Conservation (phyloP, 192 early-diverging fungal species). For the Funneliformis mosseae region DNA sequence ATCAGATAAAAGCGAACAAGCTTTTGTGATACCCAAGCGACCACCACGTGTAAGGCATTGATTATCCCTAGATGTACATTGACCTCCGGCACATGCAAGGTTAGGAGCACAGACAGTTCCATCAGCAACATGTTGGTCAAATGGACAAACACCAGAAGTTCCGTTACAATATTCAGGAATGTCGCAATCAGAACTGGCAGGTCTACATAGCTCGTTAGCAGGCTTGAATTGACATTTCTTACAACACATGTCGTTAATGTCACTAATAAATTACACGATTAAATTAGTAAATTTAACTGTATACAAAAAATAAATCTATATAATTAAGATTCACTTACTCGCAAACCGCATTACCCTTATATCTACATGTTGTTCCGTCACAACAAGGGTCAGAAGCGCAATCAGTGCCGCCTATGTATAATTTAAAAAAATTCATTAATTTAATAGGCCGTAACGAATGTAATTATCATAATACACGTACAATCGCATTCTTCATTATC, state of each 20-base stretch:
- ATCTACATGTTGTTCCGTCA: slow-evolving; percentile 75
- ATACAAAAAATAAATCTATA: background rate
- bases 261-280: slow-evolving; percentile 43
- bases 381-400: slow-evolving; percentile 86
- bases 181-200: slow-evolving; percentile 79
- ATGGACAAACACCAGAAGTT: slow-evolving; percentile 66
- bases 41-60: slow-evolving; percentile 66
- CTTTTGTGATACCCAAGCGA: slow-evolving; percentile 50
- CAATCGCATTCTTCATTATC: slow-evolving; percentile 91
- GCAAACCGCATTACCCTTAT: slow-evolving; percentile 75
- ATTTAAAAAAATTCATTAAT: background rate
- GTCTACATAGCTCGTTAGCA: slow-evolving; percentile 68
- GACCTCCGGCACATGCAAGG: slow-evolving; percentile 66
- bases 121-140: slow-evolving; percentile 65
- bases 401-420: slow-evolving; percentile 45
- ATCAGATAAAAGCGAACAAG: slow-evolving; percentile 57
- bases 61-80: slow-evolving; percentile 72
- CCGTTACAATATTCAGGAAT: slow-evolving; percentile 79
- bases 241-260: slow-evolving; percentile 87
- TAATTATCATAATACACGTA: slow-evolving; percentile 42
- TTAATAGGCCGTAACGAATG: background rate
- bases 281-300: background rate
- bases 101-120: slow-evolving; percentile 65
- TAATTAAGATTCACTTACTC: slow-evolving; percentile 40
- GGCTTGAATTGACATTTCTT: slow-evolving; percentile 62